These are phyloP conservation scores for Cystobasidium slooffiae DNA, from an alignment of 1,284 basidiomycete species.

Conservation along the genomic window DNA sequence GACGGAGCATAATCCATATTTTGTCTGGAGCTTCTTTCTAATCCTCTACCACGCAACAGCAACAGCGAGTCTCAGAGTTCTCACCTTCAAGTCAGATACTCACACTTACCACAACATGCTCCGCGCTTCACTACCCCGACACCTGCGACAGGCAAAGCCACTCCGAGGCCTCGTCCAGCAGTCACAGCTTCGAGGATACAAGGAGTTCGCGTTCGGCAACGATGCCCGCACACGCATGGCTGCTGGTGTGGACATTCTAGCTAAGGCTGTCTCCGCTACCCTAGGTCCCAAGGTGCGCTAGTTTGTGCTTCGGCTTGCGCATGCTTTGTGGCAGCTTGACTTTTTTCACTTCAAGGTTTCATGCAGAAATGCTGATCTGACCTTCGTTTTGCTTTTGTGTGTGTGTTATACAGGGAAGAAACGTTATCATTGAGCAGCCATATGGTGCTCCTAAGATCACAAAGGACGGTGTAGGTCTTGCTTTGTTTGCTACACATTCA, in stretches of 20 bases:
- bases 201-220: constrained; percentile 39
- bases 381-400: not conserved
- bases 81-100: not conserved
- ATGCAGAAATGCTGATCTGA: constrained; percentile 8
- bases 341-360: constrained; percentile 45
- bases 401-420: constrained; percentile 67
- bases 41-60: not conserved
- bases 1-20: not conserved
- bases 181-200: constrained; percentile 34
- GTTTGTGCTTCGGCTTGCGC: not conserved
- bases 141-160: constrained; percentile 37
- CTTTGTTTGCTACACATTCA: not conserved
- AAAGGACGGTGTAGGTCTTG: constrained; percentile 67
- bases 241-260: constrained; percentile 92
- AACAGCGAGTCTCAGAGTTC: too few species aligned
- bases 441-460: constrained; percentile 98
- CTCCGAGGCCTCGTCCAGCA: constrained; percentile 24
- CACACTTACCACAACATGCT: constrained; percentile 15
- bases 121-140: constrained; percentile 37
- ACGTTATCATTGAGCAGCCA: constrained; percentile 98
- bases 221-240: constrained; percentile 45
- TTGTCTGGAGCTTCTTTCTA: not conserved
- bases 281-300: constrained; percentile 86
- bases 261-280: constrained; percentile 92
- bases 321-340: not conserved